A percentile compares a stretch with the other conserved stretches of the same genome.
These are phyloP conservation scores for Berberis thunbergii DNA, from an alignment of 164 flowering plant genomes.

Conservation along the genomic window DNA sequence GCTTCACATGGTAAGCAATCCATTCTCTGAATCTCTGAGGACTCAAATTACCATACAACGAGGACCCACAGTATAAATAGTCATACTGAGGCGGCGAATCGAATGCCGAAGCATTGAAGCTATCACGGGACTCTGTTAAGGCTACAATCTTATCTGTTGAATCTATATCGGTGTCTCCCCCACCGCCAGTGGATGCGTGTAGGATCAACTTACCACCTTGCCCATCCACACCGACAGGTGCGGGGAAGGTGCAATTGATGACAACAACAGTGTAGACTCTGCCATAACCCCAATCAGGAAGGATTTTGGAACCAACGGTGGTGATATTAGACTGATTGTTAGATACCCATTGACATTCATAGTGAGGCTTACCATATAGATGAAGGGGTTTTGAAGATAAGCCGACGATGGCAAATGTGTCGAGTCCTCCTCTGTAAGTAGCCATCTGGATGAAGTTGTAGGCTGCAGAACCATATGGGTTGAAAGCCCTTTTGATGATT, in stretches of 20 bases:
- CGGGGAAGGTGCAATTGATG: constrained; percentile 70
- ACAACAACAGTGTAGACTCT: constrained; percentile 87
- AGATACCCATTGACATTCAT: constrained; percentile 57
- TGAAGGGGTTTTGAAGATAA: constrained; percentile 51
- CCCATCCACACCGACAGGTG: constrained; percentile 33
- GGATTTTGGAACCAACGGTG: constrained; percentile 33
- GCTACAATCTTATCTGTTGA: constrained; percentile 40
- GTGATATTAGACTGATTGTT: constrained; percentile 4
- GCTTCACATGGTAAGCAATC: constrained; percentile 78
- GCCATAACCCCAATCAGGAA: constrained; percentile 95
- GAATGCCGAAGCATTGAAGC: constrained; percentile 24
- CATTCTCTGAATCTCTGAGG: constrained; percentile 88
- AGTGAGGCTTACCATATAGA: constrained; percentile 32
- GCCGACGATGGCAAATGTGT: constrained; percentile 47
- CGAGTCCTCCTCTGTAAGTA: constrained; percentile 78
- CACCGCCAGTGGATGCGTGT: constrained; percentile 47
- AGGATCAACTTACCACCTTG: constrained; percentile 54
- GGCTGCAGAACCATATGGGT: constrained; percentile 61
- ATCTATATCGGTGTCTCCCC: constrained; percentile 29
- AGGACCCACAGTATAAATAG: constrained; percentile 78
- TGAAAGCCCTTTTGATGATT: constrained; percentile 46
- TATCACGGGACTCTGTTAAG: constrained; percentile 37
- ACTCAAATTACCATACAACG: constrained; percentile 68
- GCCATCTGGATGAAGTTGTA: constrained; percentile 76
- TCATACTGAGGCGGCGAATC: constrained; percentile 43